Evolutionary conservation across 176 grass and related monocot genomes (phyloP).

Genomic region (Aegilops tauschii): DNA sequence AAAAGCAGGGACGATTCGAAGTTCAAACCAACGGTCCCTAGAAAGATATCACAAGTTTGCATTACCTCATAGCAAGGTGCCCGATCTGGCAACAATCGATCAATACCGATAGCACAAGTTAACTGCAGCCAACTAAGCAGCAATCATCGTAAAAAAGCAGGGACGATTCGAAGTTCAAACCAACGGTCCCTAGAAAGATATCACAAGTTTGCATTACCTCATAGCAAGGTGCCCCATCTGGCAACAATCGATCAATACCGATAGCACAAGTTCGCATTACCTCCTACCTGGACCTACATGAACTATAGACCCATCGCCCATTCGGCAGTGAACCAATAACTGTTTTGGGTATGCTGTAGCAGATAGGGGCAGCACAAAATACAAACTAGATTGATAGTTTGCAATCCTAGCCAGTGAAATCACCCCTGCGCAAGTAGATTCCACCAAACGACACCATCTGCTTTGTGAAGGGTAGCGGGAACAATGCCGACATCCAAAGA

Average conservation of each 20-base stretch:
- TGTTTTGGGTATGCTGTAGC: not conserved
- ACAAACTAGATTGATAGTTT: conserved; percentile 14
- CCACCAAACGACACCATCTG: conserved; percentile 28
- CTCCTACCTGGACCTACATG: not conserved
- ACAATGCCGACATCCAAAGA: conserved; percentile 13
- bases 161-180: not conserved
- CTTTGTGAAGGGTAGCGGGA: conserved; percentile 6
- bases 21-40: no score
- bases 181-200: not conserved
- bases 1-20: no score
- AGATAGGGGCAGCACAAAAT: not conserved
- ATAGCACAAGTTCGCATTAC: not conserved
- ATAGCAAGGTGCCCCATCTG: not conserved
- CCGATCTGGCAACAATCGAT: not conserved
- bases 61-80: not conserved
- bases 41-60: no score
- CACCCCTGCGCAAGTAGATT: conserved; percentile 9
- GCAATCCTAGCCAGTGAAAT: conserved; percentile 14
- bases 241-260: not conserved
- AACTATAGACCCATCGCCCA: not conserved
- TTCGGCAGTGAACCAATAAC: not conserved
- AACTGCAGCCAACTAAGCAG: no score
- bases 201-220: not conserved
- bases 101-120: not conserved
- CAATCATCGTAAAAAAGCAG: no score